Evolutionary conservation across 139 green algal species (phyloP).

Genomic region (Chlorella vulgaris): DNA sequence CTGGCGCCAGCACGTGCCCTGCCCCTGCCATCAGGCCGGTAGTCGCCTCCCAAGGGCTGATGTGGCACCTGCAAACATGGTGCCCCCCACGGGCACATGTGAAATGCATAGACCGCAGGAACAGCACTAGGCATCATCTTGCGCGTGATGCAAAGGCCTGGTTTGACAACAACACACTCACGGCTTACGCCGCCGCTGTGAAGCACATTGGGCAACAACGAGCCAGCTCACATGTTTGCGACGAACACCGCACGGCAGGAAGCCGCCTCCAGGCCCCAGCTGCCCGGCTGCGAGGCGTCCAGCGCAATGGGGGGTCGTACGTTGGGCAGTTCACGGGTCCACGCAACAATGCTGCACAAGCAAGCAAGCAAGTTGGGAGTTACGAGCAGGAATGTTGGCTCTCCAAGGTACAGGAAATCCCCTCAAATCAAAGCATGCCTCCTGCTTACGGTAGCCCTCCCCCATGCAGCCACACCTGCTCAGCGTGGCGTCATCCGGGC

Average conservation of each 20-base stretch:
- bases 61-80: constrained; percentile 71
- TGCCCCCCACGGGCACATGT: neutral
- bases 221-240: constrained; percentile 6
- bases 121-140: neutral
- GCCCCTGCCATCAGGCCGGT: constrained; percentile 55
- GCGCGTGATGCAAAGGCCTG: neutral
- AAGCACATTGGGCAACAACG: no score
- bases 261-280: constrained; percentile 15
- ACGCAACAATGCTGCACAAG: constrained; percentile 35
- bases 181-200: neutral
- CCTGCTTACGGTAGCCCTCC: neutral
- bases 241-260: constrained; percentile 3
- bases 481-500: constrained; percentile 19
- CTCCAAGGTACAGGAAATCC: no score
- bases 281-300: constrained; percentile 23
- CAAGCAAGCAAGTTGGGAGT: neutral
- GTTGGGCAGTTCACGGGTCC: constrained; percentile 23
- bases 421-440: neutral
- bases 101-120: neutral
- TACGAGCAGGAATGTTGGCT: neutral
- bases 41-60: constrained; percentile 54
- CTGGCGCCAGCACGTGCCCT: constrained; percentile 2
- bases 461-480: no score
- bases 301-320: constrained; percentile 45
- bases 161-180: neutral